Evolutionary conservation across 2,329 filamentous ascomycete species (phyloP).

Genomic region (Clonostachys solani): DNA sequence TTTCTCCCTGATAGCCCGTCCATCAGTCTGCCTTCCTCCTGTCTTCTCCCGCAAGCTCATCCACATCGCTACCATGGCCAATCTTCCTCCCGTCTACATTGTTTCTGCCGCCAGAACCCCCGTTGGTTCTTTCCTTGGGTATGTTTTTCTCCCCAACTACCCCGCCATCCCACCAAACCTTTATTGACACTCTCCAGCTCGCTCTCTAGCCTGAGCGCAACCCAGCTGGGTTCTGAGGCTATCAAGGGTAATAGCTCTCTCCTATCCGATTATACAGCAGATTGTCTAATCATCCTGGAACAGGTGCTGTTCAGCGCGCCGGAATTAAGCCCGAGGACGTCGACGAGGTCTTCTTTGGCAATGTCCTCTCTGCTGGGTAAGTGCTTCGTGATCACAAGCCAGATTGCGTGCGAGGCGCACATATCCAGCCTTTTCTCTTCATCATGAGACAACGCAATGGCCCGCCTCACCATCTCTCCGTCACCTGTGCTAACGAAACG

Average conservation of each 20-base stretch:
- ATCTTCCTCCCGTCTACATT: conserved; percentile 88
- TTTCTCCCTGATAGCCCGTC: conserved; percentile 1
- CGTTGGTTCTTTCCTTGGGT: conserved; percentile 93
- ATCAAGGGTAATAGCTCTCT: conserved; percentile 69
- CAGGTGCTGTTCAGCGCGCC: conserved; percentile 77
- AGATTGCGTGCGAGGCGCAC: not conserved
- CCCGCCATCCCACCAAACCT: conserved; percentile 3
- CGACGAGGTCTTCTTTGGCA: conserved; percentile 96
- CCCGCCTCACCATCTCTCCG: not conserved
- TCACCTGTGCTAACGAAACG: conserved; percentile 4
- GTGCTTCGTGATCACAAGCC: conserved; percentile 11
- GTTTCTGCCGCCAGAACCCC: conserved; percentile 89
- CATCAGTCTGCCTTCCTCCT: conserved; percentile 5
- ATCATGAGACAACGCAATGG: not conserved
- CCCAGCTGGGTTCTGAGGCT: conserved; percentile 82
- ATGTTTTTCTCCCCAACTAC: conserved; percentile 12
- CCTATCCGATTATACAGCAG: not conserved
- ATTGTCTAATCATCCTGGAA: conserved; percentile 5
- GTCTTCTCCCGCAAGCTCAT: conserved; percentile 4
- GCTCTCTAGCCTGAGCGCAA: conserved; percentile 80
- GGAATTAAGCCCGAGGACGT: conserved; percentile 87
- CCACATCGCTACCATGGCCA: conserved; percentile 57
- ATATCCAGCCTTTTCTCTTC: not conserved
- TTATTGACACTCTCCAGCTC: conserved; percentile 51
- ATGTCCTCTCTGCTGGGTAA: conserved; percentile 94